phyloP scores from a whole-genome alignment of 148 eudicot species.

The Vaccinium macrocarpon region DNA sequence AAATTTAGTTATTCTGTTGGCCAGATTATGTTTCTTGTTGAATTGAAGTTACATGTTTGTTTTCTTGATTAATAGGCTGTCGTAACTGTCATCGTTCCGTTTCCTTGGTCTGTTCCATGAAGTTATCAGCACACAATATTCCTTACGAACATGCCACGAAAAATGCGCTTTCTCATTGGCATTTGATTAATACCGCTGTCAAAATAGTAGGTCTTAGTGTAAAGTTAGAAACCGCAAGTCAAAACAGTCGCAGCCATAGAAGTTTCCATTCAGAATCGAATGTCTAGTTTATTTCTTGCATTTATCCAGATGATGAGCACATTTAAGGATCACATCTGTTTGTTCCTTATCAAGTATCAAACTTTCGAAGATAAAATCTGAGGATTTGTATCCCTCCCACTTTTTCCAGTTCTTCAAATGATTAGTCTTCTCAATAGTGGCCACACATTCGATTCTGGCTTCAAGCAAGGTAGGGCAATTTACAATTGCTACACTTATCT shows the following conservation, averaged over 20 bases:
- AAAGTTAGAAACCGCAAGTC: background rate
- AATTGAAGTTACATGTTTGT: background rate
- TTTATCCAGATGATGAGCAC: background rate
- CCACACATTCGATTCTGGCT: background rate
- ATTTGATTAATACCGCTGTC: constrained; percentile 4
- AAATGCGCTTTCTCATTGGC: background rate
- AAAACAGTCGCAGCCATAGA: background rate
- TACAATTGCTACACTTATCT: background rate
- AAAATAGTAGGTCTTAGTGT: background rate
- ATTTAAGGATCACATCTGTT: background rate
- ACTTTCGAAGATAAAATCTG: background rate
- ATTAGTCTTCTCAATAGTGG: background rate
- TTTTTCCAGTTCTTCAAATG: constrained; percentile 6
- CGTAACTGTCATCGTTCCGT: background rate
- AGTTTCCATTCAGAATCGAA: background rate
- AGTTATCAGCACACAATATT: background rate
- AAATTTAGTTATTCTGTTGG: background rate
- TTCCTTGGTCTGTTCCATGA: background rate
- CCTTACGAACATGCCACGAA: background rate
- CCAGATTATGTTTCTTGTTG: background rate
- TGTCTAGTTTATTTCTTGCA: background rate
- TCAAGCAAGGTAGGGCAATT: background rate
- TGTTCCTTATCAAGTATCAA: background rate
- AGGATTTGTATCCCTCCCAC: background rate
- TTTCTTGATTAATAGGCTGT: background rate